These are phyloP conservation scores for Trichoderma gracile DNA, from an alignment of 2,329 filamentous ascomycete genomes.

Conservation along the genomic window DNA sequence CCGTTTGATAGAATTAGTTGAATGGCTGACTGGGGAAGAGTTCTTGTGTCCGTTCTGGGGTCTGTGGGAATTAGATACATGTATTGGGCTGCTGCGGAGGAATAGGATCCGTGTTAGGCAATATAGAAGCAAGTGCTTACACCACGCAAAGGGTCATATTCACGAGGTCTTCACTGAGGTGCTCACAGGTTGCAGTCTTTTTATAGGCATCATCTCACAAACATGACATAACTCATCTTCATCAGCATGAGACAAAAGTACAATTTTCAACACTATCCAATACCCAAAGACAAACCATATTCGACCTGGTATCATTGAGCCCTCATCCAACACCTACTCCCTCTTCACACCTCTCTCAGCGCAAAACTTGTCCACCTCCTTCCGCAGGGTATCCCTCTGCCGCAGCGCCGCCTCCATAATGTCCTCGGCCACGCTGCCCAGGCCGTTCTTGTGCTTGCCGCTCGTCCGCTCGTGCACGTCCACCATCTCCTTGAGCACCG, in stretches of 20 bases:
- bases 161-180: background rate
- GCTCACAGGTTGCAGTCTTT: background rate
- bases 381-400: slow-evolving; percentile 65
- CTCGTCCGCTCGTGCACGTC: slow-evolving; percentile 52
- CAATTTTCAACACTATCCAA: background rate
- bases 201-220: background rate
- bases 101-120: background rate
- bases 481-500: slow-evolving; percentile 71
- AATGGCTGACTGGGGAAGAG: background rate
- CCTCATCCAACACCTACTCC: background rate
- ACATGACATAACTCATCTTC: background rate
- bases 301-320: background rate
- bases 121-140: slow-evolving; percentile 15
- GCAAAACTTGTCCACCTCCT: slow-evolving; percentile 77
- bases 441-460: slow-evolving; percentile 42
- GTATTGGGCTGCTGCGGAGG: background rate
- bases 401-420: slow-evolving; percentile 67
- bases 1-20: background rate
- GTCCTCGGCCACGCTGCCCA: slow-evolving; percentile 51
- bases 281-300: background rate
- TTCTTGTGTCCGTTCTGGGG: background rate
- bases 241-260: background rate
- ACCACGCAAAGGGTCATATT: background rate
- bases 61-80: background rate
- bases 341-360: slow-evolving; percentile 54